A percentile compares a stretch with the other conserved stretches of the same genome.
Evolutionary conservation across 805 yeast genomes (phyloP).

Genomic region (Suhomyces pyralidae): DNA sequence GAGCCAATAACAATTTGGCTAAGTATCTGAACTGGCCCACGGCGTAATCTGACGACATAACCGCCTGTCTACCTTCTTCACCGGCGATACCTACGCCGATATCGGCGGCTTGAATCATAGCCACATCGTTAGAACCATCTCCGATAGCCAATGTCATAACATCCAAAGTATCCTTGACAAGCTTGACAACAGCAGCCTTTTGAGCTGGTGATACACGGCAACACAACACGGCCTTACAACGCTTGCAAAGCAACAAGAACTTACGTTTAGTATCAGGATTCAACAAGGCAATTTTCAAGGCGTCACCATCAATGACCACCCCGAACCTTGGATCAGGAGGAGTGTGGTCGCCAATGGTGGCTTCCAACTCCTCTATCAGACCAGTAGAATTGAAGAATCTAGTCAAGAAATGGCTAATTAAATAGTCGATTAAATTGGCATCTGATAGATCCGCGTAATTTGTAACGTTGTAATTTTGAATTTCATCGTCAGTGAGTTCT

Average conservation of each 20-base stretch:
- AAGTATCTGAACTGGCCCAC: slow-evolving; percentile 75
- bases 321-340: slow-evolving; percentile 61
- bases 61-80: slow-evolving; percentile 84
- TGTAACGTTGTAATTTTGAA: slow-evolving; percentile 16
- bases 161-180: slow-evolving; percentile 60
- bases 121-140: slow-evolving; percentile 85
- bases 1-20: slow-evolving; percentile 63
- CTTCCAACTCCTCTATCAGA: slow-evolving; percentile 51
- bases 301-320: slow-evolving; percentile 68
- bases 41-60: slow-evolving; percentile 82
- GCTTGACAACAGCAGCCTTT: slow-evolving; percentile 68
- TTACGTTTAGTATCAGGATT: slow-evolving; percentile 39
- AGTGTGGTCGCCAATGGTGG: slow-evolving; percentile 59
- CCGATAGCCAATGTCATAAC: slow-evolving; percentile 83
- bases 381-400: slow-evolving; percentile 61
- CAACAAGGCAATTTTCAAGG: slow-evolving; percentile 46
- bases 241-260: slow-evolving; percentile 69
- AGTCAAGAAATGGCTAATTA: slow-evolving; percentile 51
- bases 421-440: slow-evolving; percentile 38
- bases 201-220: slow-evolving; percentile 85
- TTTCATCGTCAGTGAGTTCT: slow-evolving; percentile 26
- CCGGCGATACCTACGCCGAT: slow-evolving; percentile 87
- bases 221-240: slow-evolving; percentile 75
- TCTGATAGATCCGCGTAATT: slow-evolving; percentile 21
- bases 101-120: slow-evolving; percentile 85